Conservation (phyloP, 257 asterid genomes). For the Apocynum venetum region DNA sequence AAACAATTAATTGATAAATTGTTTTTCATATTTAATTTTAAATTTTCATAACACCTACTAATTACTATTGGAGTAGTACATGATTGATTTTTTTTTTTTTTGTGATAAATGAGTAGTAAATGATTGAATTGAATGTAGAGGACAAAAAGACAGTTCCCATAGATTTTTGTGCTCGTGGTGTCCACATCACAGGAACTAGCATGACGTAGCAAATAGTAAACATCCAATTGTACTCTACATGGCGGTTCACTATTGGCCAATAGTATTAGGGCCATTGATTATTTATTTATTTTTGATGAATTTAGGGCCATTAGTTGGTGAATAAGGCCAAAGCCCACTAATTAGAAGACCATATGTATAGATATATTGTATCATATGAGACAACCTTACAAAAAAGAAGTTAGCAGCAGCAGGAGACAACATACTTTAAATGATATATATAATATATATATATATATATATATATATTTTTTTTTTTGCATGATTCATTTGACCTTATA, state of each 20-base stretch:
- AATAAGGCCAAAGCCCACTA: conserved; percentile 18
- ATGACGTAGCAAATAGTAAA: not conserved
- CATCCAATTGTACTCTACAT: not conserved
- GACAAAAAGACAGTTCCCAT: not conserved
- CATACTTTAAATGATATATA: not conserved
- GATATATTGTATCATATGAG: not conserved
- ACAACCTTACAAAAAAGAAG: not conserved
- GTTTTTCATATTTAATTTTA: no score
- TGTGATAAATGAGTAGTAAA: no score
- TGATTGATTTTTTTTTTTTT: no score
- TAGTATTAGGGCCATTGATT: not conserved
- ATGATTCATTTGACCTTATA: no score
- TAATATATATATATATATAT: no score
- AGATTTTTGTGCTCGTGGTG: not conserved
- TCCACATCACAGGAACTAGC: conserved; percentile 2
- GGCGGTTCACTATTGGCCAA: not conserved
- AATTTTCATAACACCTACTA: no score
- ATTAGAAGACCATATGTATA: not conserved
- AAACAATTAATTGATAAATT: no score
- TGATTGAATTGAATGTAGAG: no score
- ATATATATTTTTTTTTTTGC: not conserved
- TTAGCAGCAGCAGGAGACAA: not conserved
- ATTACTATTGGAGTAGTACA: no score
- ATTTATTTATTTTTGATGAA: not conserved
- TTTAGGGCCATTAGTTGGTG: conserved; percentile 24